Base-by-base conservation (phyloP, 2,329 filamentous ascomycete species). In the Pseudocercospora vitis region DNA sequence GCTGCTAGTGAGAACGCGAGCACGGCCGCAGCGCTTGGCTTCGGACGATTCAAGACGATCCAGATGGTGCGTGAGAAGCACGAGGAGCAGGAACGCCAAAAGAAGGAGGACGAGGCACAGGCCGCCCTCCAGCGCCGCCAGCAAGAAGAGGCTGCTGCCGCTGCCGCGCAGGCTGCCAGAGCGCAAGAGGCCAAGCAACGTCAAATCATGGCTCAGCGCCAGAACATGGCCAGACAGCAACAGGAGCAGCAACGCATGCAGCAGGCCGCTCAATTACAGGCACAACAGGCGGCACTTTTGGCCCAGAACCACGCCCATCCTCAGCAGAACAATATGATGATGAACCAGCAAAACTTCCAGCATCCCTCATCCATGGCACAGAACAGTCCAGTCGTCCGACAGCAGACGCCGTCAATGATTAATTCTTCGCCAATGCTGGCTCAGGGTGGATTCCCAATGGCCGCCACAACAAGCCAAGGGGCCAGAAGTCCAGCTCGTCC, bases 1-100 rank as follows among this genome's bases (percentile, higher is more conserved):
- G 79, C 79, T 28, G 86, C 88, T 55, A 83, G 81, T 16, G 91
- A 95, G 67, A 86, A 84, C 7, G 84, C 89, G 58, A 82, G 84
- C 16, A 80, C 81, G 4, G 80, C 84, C n/a, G 81, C 86, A 2
- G 56, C 64, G 2, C 95, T 95, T 64, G 90, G 87, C 23, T 96
- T 97, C 68, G 91, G 94, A 63, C 84, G 88, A 31, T 97, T 96
- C 73, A 96, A 96, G 75, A 84, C 89, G 1, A 82, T 99, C 37
- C 89, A 90, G 53, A 88, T 89, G 53, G 95, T 78, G 14, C 77
- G 81, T 2, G 74, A 78, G 53, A 81, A 81, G 28, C 82, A 81
- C 61, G 75, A 80, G 52, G 79, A 83, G 60, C 77, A 79, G 52
- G 79, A 84, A 65, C 78, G 76, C 4, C 77, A 78, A 33, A 83